Evolutionary conservation across 1,139 yeast species (phyloP).

Genomic region (Yamadazyma jaroonii): DNA sequence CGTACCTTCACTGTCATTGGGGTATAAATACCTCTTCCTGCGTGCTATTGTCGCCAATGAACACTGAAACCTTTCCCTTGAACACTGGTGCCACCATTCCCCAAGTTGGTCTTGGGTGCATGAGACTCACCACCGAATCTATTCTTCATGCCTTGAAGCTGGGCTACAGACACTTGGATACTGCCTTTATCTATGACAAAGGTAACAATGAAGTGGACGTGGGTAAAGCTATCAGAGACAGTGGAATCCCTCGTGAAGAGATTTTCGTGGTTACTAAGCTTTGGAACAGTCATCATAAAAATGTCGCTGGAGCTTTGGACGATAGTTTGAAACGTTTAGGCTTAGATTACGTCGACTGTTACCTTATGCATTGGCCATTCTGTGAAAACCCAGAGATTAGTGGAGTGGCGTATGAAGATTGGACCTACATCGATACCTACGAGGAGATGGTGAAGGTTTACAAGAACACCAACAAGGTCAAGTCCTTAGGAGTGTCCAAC

Average conservation of each 20-base stretch:
- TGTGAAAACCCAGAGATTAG: slow-evolving; percentile 31
- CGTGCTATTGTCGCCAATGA: neutral
- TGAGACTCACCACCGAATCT: slow-evolving; percentile 8
- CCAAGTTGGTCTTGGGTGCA: slow-evolving; percentile 44
- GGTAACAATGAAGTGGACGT: slow-evolving; percentile 57
- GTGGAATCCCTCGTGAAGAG: slow-evolving; percentile 68
- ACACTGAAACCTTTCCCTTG: slow-evolving; percentile 32
- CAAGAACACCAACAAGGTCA: slow-evolving; percentile 48
- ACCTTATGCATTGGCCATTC: slow-evolving; percentile 85
- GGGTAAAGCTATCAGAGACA: slow-evolving; percentile 63
- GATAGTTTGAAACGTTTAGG: slow-evolving; percentile 64
- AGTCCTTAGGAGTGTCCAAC: slow-evolving; percentile 79
- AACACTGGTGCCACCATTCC: slow-evolving; percentile 69
- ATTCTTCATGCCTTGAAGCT: slow-evolving; percentile 39
- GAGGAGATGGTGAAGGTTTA: slow-evolving; percentile 57
- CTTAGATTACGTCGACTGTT: slow-evolving; percentile 79
- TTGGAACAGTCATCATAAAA: slow-evolving; percentile 66
- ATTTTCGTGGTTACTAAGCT: slow-evolving; percentile 79
- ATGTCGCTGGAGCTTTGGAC: slow-evolving; percentile 58
- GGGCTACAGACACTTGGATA: slow-evolving; percentile 80
- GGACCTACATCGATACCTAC: slow-evolving; percentile 64
- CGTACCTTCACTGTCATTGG: neutral
- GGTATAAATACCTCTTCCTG: neutral
- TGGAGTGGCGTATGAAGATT: slow-evolving; percentile 26
- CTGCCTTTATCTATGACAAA: slow-evolving; percentile 61